phyloP scores from a whole-genome alignment of 306 rosid genomes.

The Dalbergia cultrata region DNA sequence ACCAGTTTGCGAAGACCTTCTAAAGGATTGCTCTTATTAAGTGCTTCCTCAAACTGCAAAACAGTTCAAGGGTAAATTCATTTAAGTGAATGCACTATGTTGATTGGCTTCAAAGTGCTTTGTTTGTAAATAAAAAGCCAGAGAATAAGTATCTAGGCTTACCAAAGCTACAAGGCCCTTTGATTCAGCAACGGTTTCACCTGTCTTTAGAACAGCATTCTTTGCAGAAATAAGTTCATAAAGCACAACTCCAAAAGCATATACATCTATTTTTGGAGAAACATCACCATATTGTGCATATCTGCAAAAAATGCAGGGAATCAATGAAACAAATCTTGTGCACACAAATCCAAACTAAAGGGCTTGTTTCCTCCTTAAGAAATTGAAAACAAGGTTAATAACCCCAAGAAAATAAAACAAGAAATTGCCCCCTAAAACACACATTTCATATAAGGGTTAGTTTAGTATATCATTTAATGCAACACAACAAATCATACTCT shows the following conservation, averaged over 20 bases:
- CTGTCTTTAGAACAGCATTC: slow-evolving; percentile 72
- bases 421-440: too few relatives aligned
- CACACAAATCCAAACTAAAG: slow-evolving; percentile 8
- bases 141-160: slow-evolving; percentile 33
- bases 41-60: slow-evolving; percentile 82
- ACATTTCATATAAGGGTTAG: background rate
- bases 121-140: background rate
- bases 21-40: slow-evolving; percentile 57
- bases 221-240: slow-evolving; percentile 67
- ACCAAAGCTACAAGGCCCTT: slow-evolving; percentile 85
- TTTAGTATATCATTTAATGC: slow-evolving; percentile 3
- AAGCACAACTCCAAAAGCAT: slow-evolving; percentile 57
- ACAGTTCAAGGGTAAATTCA: slow-evolving; percentile 5
- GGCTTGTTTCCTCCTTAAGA: background rate
- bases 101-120: background rate
- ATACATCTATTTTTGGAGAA: slow-evolving; percentile 88
- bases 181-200: slow-evolving; percentile 61
- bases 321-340: slow-evolving; percentile 28
- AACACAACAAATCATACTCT: slow-evolving; percentile 62
- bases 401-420: too few relatives aligned
- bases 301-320: slow-evolving; percentile 50
- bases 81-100: background rate
- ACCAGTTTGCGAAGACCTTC: slow-evolving; percentile 70
- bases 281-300: slow-evolving; percentile 85
- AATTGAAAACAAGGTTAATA: too few relatives aligned